Evolutionary conservation across 31 red algal species (phyloP).

Genomic region (Odonthalia washingtoniensis): DNA sequence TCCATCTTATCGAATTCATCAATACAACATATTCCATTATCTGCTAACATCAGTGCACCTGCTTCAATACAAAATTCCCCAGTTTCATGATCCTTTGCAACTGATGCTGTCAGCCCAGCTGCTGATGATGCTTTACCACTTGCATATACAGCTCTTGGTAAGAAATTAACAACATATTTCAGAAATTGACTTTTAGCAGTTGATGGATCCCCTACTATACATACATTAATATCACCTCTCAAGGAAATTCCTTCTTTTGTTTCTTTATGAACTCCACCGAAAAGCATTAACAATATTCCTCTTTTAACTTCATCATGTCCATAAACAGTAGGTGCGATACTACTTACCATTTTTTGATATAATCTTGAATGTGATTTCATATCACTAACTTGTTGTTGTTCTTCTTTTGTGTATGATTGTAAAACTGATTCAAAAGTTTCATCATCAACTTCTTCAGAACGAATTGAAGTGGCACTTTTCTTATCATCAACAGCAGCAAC

Average conservation of each 20-base stretch:
- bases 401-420: constrained; percentile 81
- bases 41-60: constrained; percentile 99
- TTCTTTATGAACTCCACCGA: constrained; percentile 97
- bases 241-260: constrained; percentile 86
- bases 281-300: constrained; percentile 96
- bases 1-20: constrained; percentile 99
- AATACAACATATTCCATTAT: constrained; percentile 98
- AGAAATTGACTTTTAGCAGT: constrained; percentile 98
- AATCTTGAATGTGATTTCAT: constrained; percentile 83
- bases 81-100: constrained; percentile 97
- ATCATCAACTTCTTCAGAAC: constrained; percentile 72
- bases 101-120: constrained; percentile 94
- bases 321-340: constrained; percentile 92
- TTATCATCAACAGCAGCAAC: constrained; percentile 78
- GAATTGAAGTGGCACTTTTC: constrained; percentile 64
- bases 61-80: constrained; percentile 99
- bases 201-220: constrained; percentile 97
- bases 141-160: constrained; percentile 94
- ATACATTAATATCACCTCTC: constrained; percentile 97
- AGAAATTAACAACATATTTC: constrained; percentile 95
- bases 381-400: constrained; percentile 80
- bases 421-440: constrained; percentile 80
- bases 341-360: constrained; percentile 83
- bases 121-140: constrained; percentile 99
- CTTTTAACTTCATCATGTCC: constrained; percentile 98